Conservation (phyloP, 2,329 filamentous ascomycete species). For the Didymella pomorum region DNA sequence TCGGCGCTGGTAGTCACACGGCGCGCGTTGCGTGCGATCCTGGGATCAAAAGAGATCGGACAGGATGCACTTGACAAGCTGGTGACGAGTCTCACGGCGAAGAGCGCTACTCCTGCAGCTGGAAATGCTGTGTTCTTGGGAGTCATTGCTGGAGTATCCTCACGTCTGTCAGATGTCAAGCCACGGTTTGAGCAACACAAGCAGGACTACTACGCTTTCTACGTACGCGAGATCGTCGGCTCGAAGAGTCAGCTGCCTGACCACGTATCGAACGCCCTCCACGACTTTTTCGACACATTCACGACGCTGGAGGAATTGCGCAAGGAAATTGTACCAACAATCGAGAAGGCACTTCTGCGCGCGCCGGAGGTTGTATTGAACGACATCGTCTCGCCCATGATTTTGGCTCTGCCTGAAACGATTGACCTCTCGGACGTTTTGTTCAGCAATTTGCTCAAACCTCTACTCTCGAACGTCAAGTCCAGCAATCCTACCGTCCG, state of each 20-base stretch:
- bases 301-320: conserved; percentile 76
- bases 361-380: conserved; percentile 89
- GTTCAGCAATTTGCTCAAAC: conserved; percentile 78
- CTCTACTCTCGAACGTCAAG: conserved; percentile 87
- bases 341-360: conserved; percentile 89
- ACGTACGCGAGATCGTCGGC: conserved; percentile 82
- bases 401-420: conserved; percentile 70
- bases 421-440: conserved; percentile 83
- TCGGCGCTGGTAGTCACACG: conserved; percentile 81
- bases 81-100: conserved; percentile 73
- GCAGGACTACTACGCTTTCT: conserved; percentile 80
- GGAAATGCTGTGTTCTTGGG: conserved; percentile 82
- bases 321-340: conserved; percentile 76
- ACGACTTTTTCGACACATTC: conserved; percentile 84
- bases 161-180: conserved; percentile 71
- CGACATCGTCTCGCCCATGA: conserved; percentile 77
- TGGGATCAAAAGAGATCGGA: conserved; percentile 66
- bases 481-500: conserved; percentile 84
- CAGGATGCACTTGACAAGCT: conserved; percentile 69
- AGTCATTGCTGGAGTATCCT: conserved; percentile 84
- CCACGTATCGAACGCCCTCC: conserved; percentile 76
- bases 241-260: conserved; percentile 75
- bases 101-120: conserved; percentile 68
- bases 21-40: conserved; percentile 78
- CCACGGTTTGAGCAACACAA: conserved; percentile 71